phyloP scores from a whole-genome alignment of 1,139 yeast genomes.

The Suhomyces choctaworum region DNA sequence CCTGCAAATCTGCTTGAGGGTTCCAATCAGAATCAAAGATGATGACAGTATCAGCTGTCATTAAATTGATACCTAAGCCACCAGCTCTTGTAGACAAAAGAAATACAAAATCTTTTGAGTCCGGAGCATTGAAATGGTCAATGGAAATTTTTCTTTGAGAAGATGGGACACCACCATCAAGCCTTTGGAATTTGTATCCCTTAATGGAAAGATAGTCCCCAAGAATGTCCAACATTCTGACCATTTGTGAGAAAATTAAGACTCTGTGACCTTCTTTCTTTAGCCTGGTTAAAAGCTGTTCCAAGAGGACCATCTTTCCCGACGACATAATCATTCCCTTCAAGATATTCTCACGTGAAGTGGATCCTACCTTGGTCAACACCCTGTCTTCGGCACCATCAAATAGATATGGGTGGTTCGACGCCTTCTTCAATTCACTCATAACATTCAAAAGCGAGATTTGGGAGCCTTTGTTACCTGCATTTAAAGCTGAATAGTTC shows the following conservation, averaged over 20 bases:
- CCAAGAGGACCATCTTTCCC: slow-evolving; percentile 95
- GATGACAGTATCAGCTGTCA: slow-evolving; percentile 98
- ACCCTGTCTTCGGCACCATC: slow-evolving; percentile 92
- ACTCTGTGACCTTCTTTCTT: slow-evolving; percentile 95
- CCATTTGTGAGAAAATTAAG: slow-evolving; percentile 95
- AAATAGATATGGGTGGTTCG: slow-evolving; percentile 93
- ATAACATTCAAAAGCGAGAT: slow-evolving; percentile 85
- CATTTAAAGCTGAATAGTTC: slow-evolving; percentile 86
- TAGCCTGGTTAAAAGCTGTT: slow-evolving; percentile 79
- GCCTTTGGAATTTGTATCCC: slow-evolving; percentile 87
- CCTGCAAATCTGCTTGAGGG: slow-evolving; percentile 97
- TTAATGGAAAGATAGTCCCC: slow-evolving; percentile 91
- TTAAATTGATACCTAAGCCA: slow-evolving; percentile 94
- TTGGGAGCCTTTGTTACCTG: slow-evolving; percentile 75
- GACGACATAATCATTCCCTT: slow-evolving; percentile 96
- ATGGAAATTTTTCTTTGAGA: slow-evolving; percentile 91
- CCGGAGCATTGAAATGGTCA: slow-evolving; percentile 95
- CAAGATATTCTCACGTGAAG: slow-evolving; percentile 73
- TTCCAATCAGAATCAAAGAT: slow-evolving; percentile 99
- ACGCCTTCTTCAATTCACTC: slow-evolving; percentile 95
- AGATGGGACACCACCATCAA: slow-evolving; percentile 97
- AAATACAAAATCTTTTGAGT: slow-evolving; percentile 88
- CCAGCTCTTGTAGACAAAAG: slow-evolving; percentile 96
- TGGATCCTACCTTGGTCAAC: slow-evolving; percentile 57
- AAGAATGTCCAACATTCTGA: slow-evolving; percentile 87